phyloP scores from a whole-genome alignment of 2,329 filamentous ascomycete species.

The Clonostachys chloroleuca region DNA sequence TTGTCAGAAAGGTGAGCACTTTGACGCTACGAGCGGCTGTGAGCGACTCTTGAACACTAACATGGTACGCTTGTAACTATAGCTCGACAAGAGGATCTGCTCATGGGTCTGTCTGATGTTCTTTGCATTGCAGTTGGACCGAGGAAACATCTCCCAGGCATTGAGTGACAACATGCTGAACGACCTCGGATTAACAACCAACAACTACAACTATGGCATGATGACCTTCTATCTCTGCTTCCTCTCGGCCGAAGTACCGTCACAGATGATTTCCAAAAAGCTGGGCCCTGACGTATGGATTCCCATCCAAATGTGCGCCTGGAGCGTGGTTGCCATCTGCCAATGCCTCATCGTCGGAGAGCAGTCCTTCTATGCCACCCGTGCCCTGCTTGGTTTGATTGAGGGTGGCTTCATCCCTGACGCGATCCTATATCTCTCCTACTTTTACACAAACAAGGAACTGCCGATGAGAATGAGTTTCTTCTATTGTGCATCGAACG shows the following conservation, averaged over 20 bases:
- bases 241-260: slow-evolving; percentile 51
- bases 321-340: slow-evolving; percentile 37
- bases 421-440: slow-evolving; percentile 62
- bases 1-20: slow-evolving; percentile 42
- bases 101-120: slow-evolving; percentile 46
- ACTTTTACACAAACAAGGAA: slow-evolving; percentile 69
- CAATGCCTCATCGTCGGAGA: slow-evolving; percentile 46
- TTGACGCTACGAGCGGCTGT: too few relatives aligned
- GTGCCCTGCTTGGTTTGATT: slow-evolving; percentile 46
- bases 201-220: slow-evolving; percentile 49
- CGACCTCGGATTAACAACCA: slow-evolving; percentile 40
- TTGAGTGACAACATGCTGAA: slow-evolving; percentile 57
- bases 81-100: slow-evolving; percentile 29
- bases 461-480: slow-evolving; percentile 53
- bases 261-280: slow-evolving; percentile 29
- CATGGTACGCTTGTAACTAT: too few relatives aligned
- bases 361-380: slow-evolving; percentile 41
- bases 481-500: slow-evolving; percentile 52
- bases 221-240: slow-evolving; percentile 41
- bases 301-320: slow-evolving; percentile 53
- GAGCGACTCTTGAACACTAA: too few relatives aligned
- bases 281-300: slow-evolving; percentile 46
- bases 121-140: slow-evolving; percentile 59
- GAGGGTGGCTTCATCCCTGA: slow-evolving; percentile 56
- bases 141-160: slow-evolving; percentile 59